These are phyloP conservation scores for Claviceps paspali DNA, from an alignment of 2,329 filamentous ascomycete genomes.

Conservation along the genomic window DNA sequence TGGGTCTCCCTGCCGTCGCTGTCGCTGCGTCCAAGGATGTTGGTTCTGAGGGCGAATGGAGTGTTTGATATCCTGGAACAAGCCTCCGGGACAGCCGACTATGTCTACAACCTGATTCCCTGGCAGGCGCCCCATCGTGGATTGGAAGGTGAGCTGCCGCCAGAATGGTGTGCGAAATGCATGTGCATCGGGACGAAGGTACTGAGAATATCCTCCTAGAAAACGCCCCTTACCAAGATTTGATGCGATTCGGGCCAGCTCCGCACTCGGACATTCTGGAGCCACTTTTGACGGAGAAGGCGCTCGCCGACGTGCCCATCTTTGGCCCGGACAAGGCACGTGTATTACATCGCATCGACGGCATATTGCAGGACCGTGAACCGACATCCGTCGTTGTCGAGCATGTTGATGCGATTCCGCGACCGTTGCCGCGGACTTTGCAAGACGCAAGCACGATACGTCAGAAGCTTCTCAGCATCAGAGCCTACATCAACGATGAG, in stretches of 20 bases:
- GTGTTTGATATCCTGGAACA: conserved; percentile 47
- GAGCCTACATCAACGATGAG: conserved; percentile 21
- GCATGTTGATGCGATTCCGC: conserved; percentile 20
- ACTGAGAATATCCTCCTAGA: conserved; percentile 23
- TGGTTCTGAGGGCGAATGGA: conserved; percentile 45
- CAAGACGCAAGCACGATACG: conserved; percentile 26
- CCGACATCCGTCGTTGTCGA: conserved; percentile 19
- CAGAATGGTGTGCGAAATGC: too few relatives aligned
- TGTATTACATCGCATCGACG: conserved; percentile 26
- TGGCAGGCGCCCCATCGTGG: conserved; percentile 46
- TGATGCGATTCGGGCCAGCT: conserved; percentile 43
- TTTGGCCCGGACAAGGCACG: conserved; percentile 38
- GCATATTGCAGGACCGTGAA: conserved; percentile 21
- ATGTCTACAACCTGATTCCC: conserved; percentile 44
- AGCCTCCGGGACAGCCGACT: conserved; percentile 40
- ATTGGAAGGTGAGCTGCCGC: conserved; percentile 32
- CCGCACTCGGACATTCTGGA: conserved; percentile 38
- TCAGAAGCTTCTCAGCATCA: conserved; percentile 32
- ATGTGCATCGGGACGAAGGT: too few relatives aligned
- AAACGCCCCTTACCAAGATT: conserved; percentile 33
- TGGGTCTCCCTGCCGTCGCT: conserved; percentile 46
- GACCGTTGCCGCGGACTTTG: conserved; percentile 26
- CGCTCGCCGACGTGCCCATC: conserved; percentile 36
- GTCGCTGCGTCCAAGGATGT: conserved; percentile 38
- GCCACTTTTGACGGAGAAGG: conserved; percentile 37